Evolutionary conservation across 2,329 filamentous ascomycete genomes (phyloP).

Genomic region (Paraphoma sp.): DNA sequence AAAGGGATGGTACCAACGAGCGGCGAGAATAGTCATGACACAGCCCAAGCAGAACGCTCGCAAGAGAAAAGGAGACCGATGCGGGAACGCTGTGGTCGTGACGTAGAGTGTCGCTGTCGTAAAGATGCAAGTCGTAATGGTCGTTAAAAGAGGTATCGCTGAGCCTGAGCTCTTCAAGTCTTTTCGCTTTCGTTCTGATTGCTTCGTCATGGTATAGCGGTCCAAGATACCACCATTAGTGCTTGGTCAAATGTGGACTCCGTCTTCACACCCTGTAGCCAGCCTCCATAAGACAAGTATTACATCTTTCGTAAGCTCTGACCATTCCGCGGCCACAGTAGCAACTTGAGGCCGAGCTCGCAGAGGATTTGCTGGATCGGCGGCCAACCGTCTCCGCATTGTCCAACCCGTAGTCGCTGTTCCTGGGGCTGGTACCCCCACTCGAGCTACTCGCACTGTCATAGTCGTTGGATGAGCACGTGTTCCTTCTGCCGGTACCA

Average conservation of each 20-base stretch:
- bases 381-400: constrained; percentile 29
- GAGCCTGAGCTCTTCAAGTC: constrained; percentile 47
- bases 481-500: constrained; percentile 63
- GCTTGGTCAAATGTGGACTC: not conserved
- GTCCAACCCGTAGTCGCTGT: constrained; percentile 55
- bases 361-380: constrained; percentile 45
- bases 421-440: constrained; percentile 63
- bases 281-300: constrained; percentile 50
- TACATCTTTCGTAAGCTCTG: constrained; percentile 52
- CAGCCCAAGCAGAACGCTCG: constrained; percentile 1
- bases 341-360: constrained; percentile 37
- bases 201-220: constrained; percentile 24
- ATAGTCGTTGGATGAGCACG: constrained; percentile 56
- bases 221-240: not conserved
- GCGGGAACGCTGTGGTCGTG: not conserved
- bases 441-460: constrained; percentile 60
- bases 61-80: not conserved
- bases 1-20: constrained; percentile 21
- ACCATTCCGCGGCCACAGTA: constrained; percentile 49
- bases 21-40: constrained; percentile 20
- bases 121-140: constrained; percentile 17
- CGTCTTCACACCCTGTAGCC: constrained; percentile 40
- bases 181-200: constrained; percentile 19
- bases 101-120: constrained; percentile 2
- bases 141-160: constrained; percentile 38